Conservation (phyloP, 495 filamentous ascomycete species). For the Penicillium arizonense region DNA sequence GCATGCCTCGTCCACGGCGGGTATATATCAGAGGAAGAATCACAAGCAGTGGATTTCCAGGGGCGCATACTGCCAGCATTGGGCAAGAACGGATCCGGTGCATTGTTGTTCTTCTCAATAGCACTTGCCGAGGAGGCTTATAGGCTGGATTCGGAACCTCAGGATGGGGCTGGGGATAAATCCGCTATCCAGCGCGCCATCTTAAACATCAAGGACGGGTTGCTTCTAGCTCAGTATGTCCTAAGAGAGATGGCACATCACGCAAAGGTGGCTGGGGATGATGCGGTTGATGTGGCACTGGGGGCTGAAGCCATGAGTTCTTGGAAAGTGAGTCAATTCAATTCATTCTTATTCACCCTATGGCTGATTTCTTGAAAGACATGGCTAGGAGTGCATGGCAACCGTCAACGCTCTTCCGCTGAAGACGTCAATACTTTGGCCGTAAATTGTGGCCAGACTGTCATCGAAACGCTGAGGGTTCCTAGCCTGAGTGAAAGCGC, state of each 20-base stretch:
- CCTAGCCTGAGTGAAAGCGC: constrained; percentile 21
- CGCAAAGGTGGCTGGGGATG: constrained; percentile 14
- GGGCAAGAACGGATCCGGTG: constrained; percentile 51
- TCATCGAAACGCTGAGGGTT: constrained; percentile 28
- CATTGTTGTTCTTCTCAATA: constrained; percentile 69
- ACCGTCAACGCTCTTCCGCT: constrained; percentile 8
- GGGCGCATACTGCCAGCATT: constrained; percentile 46
- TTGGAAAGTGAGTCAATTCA: constrained; percentile 32
- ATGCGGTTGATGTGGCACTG: constrained; percentile 18
- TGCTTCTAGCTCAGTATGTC: constrained; percentile 37
- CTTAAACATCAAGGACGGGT: constrained; percentile 38
- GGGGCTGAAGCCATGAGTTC: constrained; percentile 35
- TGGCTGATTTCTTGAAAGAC: constrained; percentile 6
- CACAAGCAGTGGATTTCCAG: constrained; percentile 48
- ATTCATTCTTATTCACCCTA: background rate
- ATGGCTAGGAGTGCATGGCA: constrained; percentile 23
- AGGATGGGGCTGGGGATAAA: constrained; percentile 8
- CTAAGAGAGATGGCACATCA: constrained; percentile 34
- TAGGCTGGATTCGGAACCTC: constrained; percentile 20
- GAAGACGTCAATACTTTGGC: constrained; percentile 27
- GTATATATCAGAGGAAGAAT: constrained; percentile 49
- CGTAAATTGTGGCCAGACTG: constrained; percentile 28
- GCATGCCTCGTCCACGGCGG: constrained; percentile 56
- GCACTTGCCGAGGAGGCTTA: constrained; percentile 69
- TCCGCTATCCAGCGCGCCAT: constrained; percentile 15